These are phyloP conservation scores for Geranium incanum DNA, from an alignment of 441 rosid species.

Conservation along the genomic window DNA sequence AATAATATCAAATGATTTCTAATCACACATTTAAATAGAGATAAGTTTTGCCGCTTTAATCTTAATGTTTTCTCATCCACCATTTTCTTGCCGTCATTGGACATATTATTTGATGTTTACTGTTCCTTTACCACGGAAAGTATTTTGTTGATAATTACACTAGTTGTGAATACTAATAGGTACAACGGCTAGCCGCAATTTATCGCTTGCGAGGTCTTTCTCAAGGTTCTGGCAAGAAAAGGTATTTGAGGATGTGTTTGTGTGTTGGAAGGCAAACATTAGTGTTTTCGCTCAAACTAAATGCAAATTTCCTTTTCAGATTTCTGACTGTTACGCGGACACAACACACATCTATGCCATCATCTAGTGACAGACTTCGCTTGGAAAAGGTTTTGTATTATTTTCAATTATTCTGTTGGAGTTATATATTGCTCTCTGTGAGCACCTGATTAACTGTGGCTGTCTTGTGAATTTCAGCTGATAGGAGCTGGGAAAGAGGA, in stretches of 20 bases:
- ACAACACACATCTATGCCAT: slow-evolving; percentile 68
- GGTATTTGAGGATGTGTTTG: slow-evolving; percentile 27
- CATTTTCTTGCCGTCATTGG: neutral
- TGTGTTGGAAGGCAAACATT: neutral
- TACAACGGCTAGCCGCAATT: slow-evolving; percentile 61
- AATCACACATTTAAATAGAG: neutral
- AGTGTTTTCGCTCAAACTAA: slow-evolving; percentile 15
- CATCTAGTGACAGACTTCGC: slow-evolving; percentile 57
- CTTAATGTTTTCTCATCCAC: slow-evolving; percentile 9
- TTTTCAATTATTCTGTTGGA: neutral
- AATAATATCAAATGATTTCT: neutral
- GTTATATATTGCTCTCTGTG: neutral
- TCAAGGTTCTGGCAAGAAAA: slow-evolving; percentile 79
- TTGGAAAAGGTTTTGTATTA: slow-evolving; percentile 50
- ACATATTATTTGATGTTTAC: too few species aligned
- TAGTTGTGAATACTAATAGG: slow-evolving; percentile 24
- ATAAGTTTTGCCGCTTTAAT: neutral
- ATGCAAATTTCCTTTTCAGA: slow-evolving; percentile 27
- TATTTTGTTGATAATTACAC: neutral
- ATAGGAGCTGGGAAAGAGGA: slow-evolving; percentile 59
- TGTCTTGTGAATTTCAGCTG: slow-evolving; percentile 38
- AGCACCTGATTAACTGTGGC: neutral
- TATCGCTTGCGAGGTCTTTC: slow-evolving; percentile 50
- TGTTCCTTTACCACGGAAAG: neutral
- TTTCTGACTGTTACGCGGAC: slow-evolving; percentile 62